These are phyloP conservation scores for Oryza longistaminata DNA, from an alignment of 176 grass and related monocot species.

Conservation along the genomic window DNA sequence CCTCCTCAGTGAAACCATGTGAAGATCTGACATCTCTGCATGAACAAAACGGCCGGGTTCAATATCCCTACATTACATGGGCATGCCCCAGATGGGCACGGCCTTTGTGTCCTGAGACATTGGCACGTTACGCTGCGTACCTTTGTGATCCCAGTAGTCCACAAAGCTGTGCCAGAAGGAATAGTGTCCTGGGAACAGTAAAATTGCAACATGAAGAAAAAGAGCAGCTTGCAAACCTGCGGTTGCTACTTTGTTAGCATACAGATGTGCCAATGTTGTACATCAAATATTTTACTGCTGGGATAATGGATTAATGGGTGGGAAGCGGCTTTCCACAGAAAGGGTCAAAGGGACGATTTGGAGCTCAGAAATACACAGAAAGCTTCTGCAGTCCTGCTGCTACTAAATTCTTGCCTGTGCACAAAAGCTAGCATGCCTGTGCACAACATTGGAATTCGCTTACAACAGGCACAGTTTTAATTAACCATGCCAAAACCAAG, in stretches of 20 bases:
- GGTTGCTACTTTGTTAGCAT: neutral
- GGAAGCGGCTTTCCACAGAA: neutral
- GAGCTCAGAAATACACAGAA: neutral
- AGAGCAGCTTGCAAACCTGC: neutral
- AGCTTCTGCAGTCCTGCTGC: neutral
- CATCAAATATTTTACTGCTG: neutral
- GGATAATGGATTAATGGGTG: neutral
- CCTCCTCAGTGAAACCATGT: conserved; percentile 41
- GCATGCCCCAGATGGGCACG: neutral
- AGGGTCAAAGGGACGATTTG: neutral
- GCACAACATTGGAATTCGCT: neutral
- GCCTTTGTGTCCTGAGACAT: neutral
- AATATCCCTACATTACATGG: conserved; percentile 6
- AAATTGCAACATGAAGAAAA: neutral
- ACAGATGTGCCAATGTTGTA: neutral
- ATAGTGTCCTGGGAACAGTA: neutral
- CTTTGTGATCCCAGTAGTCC: neutral
- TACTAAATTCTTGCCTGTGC: neutral
- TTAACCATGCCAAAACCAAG: neutral
- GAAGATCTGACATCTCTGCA: conserved; percentile 26
- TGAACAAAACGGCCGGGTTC: neutral
- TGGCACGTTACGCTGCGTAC: neutral
- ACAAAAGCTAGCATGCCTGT: neutral
- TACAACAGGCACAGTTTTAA: neutral
- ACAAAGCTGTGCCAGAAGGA: neutral